Conservation (phyloP, 192 early-diverging fungal genomes). For the Coemansia sp. region DNA sequence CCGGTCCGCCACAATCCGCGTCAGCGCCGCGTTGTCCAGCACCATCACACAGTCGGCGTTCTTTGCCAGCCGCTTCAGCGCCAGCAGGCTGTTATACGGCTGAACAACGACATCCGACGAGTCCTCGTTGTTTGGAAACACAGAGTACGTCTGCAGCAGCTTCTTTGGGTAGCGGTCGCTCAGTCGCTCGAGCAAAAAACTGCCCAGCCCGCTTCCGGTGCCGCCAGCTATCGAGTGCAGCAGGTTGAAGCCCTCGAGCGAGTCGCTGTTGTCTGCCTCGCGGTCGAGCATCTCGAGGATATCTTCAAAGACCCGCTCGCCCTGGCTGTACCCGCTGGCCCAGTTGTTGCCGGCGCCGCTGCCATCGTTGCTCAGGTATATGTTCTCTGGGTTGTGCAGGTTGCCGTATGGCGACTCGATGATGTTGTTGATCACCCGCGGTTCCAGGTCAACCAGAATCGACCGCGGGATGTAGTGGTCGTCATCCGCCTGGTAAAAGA, state of each 20-base stretch:
- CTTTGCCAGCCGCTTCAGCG: conserved; percentile 83
- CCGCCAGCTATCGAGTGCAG: conserved; percentile 98
- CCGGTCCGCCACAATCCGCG: conserved; percentile 87
- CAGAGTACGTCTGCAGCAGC: conserved; percentile 95
- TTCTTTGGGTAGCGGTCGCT: conserved; percentile 97
- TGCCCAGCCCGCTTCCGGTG: conserved; percentile 96
- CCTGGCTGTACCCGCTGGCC: conserved; percentile 86
- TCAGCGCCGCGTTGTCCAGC: conserved; percentile 92
- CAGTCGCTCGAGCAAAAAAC: conserved; percentile 86
- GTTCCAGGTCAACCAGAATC: conserved; percentile 90
- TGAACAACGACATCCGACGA: conserved; percentile 96
- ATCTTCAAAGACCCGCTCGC: conserved; percentile 86
- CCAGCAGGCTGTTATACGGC: conserved; percentile 95
- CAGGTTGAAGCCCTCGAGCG: conserved; percentile 93
- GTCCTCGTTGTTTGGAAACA: conserved; percentile 95
- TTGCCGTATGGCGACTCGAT: conserved; percentile 83
- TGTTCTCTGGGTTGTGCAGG: conserved; percentile 97
- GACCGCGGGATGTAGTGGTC: conserved; percentile 97
- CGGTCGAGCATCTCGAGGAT: conserved; percentile 96
- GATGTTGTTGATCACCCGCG: conserved; percentile 92
- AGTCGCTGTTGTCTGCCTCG: conserved; percentile 94
- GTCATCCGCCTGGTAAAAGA: conserved; percentile 99
- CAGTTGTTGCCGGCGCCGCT: conserved; percentile 98
- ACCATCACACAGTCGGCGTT: conserved; percentile 98
- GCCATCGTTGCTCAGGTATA: conserved; percentile 87